Evolutionary conservation across 1,284 basidiomycete genomes (phyloP), one percentile per base, ranked within the genome.

Genomic region (Hymenochaete sp.): DNA sequence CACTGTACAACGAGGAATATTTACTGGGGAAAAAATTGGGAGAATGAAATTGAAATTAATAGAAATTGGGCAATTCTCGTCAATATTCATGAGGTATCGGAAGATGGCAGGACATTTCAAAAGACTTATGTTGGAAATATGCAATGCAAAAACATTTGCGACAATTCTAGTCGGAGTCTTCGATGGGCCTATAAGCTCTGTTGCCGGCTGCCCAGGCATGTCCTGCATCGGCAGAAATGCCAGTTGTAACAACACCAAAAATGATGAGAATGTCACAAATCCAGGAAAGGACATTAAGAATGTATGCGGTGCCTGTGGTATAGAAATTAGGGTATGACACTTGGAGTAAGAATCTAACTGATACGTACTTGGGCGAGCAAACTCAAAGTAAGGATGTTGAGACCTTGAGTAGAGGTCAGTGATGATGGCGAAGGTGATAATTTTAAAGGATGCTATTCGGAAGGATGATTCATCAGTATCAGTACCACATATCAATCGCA

Each of bases 131-230:
- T n/a, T n/a, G n/a, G n/a, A n/a, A n/a, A n/a, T n/a, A n/a, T n/a
- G n/a, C n/a, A n/a, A n/a, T n/a, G n/a, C n/a, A n/a, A 5, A n/a
- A 19, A 35, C 6, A 35, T 6, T 8, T 35, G 21, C 8, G 8
- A 35, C 8, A 8, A n/a, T 35, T 9, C 10, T 43, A 38, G 14
- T 26, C 27, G 24, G 16, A 24, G 14, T 33, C 43, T 21, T 39
- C 37, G 18, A 49, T 49, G 6, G 37, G 36, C 21, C 47, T 44
- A 56, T 86, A 85, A 7, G 75, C 73, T 46, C 82, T 70, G 54
- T 82, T 81, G 39, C 82, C 82, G 31, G 83, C 83, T 36, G 82
- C 82, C 83, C 83, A 87, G 46, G 63, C 65, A 53, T 81, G 67
- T 4, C 84, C 84, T 39, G 67, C 70, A 48, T 77, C 75, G 6